Percentiles rank a stretch among this genome's conserved stretches.
These are phyloP conservation scores for Evansstolkia leycettana DNA, from an alignment of 495 filamentous ascomycete genomes.

Conservation along the genomic window DNA sequence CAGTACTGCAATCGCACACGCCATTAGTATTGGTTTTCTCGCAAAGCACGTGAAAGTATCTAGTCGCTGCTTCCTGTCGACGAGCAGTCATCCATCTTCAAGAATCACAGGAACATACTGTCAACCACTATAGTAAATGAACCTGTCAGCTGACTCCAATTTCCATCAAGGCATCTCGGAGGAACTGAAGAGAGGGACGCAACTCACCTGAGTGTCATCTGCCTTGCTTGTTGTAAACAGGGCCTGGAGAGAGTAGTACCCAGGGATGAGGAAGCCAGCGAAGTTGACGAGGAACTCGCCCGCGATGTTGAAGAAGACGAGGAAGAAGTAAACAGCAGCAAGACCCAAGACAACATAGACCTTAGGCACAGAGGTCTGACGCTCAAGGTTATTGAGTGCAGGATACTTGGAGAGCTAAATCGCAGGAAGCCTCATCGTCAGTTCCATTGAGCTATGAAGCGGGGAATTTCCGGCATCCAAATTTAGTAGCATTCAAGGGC, in stretches of 20 bases:
- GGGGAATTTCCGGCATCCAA: no score
- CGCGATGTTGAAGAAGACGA: constrained; percentile 98
- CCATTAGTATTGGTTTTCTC: no score
- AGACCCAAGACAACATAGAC: constrained; percentile 88
- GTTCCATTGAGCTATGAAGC: constrained; percentile 1
- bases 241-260: constrained; percentile 88
- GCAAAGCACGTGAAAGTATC: no score
- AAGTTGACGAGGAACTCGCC: constrained; percentile 94
- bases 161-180: constrained; percentile 5
- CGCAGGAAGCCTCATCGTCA: constrained; percentile 5
- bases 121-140: constrained; percentile 42
- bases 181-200: constrained; percentile 1
- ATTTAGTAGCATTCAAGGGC: constrained; percentile 5
- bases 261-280: constrained; percentile 86
- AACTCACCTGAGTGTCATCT: constrained; percentile 81
- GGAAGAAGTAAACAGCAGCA: constrained; percentile 82
- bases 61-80: no score
- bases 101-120: constrained; percentile 36
- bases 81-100: constrained; percentile 4
- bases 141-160: constrained; percentile 5
- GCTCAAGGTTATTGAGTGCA: constrained; percentile 89
- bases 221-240: constrained; percentile 68
- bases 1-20: constrained; percentile 56
- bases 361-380: constrained; percentile 88
- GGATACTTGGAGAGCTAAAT: constrained; percentile 91